Evolutionary conservation across 2,329 filamentous ascomycete genomes (phyloP), one percentile per base, ranked within the genome.

Genomic region (Sordariomycetes sp.): DNA sequence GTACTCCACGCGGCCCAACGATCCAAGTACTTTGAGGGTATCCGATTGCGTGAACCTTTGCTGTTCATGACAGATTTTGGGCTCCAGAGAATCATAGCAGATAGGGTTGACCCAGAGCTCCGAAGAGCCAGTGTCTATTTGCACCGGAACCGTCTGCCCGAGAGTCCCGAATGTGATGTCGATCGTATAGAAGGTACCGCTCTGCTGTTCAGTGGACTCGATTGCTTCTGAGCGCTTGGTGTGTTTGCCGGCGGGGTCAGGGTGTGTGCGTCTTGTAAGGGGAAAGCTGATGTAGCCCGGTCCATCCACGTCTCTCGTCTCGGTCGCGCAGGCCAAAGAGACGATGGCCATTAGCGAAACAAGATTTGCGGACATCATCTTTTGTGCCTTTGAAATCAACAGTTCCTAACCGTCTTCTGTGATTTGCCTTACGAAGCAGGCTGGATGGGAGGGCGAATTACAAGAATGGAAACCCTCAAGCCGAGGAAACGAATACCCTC

Each of bases 31-130:
- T 2, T 54, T 54, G 8, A 62, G 57, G 2, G 66, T 66, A 20
- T 60, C 62, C 3, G 68, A 71, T 35, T 59, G 59, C 24, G 24
- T 40, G 6, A 65, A 54, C 18, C 53, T 24, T 14, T 11, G 18
- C 53, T 54, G 53, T 18, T n/a, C 28, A 14, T 10, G 34, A 61
- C 71, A 73, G 34, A 68, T 66, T 0, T 57, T 48, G 0, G 62
- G 61, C 34, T 61, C 40, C 56, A 58, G 46, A 1, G 57, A 56
- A 18, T 46, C 34, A 40, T 12, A 22, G 63, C 73, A 75, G 5
- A 67, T 63, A 6, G 73, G 72, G 58, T 75, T 74, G 40, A 75
- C 70, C 73, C 72, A 75, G 3, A 74, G 66, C 61, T 75, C 72
- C 8, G 66, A 64, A 3, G 72, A 74, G 12, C 72, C 72, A 0